phyloP scores from a whole-genome alignment of 106 monocot species.

The Dioscorea dumetorum region DNA sequence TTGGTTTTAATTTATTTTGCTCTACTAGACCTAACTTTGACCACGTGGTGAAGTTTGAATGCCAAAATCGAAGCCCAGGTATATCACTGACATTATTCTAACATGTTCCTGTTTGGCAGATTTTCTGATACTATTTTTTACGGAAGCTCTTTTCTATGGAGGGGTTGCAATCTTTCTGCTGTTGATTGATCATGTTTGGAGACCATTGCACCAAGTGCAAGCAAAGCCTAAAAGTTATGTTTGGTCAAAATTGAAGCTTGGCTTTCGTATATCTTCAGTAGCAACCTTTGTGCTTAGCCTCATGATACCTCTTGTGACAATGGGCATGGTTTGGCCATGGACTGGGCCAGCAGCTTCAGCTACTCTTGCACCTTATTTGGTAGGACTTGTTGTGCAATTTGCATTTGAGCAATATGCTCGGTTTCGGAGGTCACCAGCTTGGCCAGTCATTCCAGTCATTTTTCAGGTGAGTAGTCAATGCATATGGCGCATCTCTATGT shows the following conservation, averaged over 20 bases:
- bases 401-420: conserved; percentile 82
- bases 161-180: conserved; percentile 80
- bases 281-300: conserved; percentile 70
- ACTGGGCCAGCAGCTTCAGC: conserved; percentile 97
- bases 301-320: conserved; percentile 83
- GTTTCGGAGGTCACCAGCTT: conserved; percentile 56
- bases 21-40: neutral
- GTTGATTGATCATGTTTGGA: conserved; percentile 54
- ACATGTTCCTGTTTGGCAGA: conserved; percentile 31
- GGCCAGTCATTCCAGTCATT: conserved; percentile 77
- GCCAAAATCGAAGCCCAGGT: neutral
- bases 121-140: conserved; percentile 93
- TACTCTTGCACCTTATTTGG: conserved; percentile 89
- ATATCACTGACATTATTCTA: neutral
- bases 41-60: neutral
- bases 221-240: conserved; percentile 10
- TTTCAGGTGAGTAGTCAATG: conserved; percentile 54
- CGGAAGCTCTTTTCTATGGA: conserved; percentile 85
- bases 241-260: conserved; percentile 33
- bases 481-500: neutral
- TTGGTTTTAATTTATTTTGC: neutral
- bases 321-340: conserved; percentile 99
- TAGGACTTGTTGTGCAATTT: conserved; percentile 87
- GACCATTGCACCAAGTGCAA: conserved; percentile 22
- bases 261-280: conserved; percentile 59